Conservation (phyloP, 371 early-diverging fungal species). For the Rhizopus arrhizus region DNA sequence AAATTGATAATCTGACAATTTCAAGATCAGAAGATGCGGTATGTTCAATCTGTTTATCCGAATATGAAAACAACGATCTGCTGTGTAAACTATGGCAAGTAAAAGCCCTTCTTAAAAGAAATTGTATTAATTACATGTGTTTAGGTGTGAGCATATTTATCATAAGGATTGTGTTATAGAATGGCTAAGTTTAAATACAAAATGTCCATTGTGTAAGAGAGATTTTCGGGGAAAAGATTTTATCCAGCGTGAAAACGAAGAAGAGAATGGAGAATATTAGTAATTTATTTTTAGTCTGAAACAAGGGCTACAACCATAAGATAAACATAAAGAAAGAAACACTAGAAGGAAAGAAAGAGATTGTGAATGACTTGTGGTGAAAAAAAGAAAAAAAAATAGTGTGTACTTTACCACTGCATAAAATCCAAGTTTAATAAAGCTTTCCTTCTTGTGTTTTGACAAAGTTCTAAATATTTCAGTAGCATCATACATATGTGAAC, state of each 20-base stretch:
- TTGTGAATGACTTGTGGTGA: not conserved
- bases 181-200: conserved; percentile 39
- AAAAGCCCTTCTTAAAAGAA: not conserved
- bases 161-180: conserved; percentile 36
- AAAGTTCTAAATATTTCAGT: conserved; percentile 94
- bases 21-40: conserved; percentile 48
- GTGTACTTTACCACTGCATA: conserved; percentile 66
- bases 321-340: conserved; percentile 87
- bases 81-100: conserved; percentile 57
- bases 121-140: not conserved
- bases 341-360: conserved; percentile 19
- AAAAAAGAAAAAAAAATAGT: not conserved
- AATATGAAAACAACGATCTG: conserved; percentile 62
- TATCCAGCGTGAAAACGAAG: conserved; percentile 11
- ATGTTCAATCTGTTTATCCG: conserved; percentile 65
- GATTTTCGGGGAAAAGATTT: conserved; percentile 35
- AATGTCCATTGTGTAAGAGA: conserved; percentile 41
- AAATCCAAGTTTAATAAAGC: conserved; percentile 90
- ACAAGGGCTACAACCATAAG: conserved; percentile 59
- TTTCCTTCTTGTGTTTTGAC: conserved; percentile 85
- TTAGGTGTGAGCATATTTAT: conserved; percentile 44
- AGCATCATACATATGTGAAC: conserved; percentile 87
- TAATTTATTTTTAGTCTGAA: conserved; percentile 1
- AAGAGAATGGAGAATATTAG: conserved; percentile 12
- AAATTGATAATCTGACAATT: conserved; percentile 25